Base-by-base conservation (phyloP, 805 yeast species). In the Debaryomyces maramus region DNA sequence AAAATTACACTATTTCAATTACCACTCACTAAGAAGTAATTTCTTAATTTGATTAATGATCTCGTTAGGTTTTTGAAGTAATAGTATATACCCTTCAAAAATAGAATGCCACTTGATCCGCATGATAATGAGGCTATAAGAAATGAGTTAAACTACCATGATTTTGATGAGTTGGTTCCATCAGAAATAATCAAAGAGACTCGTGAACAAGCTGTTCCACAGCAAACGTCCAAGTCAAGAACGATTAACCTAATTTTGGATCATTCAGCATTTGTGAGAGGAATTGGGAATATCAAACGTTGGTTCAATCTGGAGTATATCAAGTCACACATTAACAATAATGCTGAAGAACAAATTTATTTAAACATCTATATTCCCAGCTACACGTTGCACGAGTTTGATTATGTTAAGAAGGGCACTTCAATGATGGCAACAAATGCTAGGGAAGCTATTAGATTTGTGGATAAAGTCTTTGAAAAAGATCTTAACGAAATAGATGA, bases 181-280 rank as follows among this genome's bases (percentile, higher is more conserved):
- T 19, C 20, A 13, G 23, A 24, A 19, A 23, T 13, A 14, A 7
- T 22, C 15, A 22, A 21, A 6, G 15, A 18, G 4, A 20, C 22
- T 21, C 8, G 13, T 8, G 20, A 29, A 6, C 6, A 20, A 17
- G 11, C 23, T 36, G n/a, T 8, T 21, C n/a, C 14, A 5, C 14
- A 9, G 14, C 26, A 24, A 18, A 26, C 23, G 22, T 19, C 34
- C 7, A 36, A 16, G 6, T 27, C 28, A 14, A 45, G 63, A 26
- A 32, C 43, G 3, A 53, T 62, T 13, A 62, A 65, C 53, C 67
- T 83, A 43, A 78, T 84, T 14, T 51, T 84, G 30, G 90, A 84
- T 53, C 85, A 83, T 15, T 75, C 86, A 5, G 81, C 86, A 2
- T 70, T 84, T 45, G 79, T 80, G 14, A 76, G 81, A 39, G 91